A percentile compares a stretch with the other conserved stretches of the same genome.
These are phyloP conservation scores for Coemansia sp. DNA, from an alignment of 192 early-diverging fungal genomes.

Conservation along the genomic window DNA sequence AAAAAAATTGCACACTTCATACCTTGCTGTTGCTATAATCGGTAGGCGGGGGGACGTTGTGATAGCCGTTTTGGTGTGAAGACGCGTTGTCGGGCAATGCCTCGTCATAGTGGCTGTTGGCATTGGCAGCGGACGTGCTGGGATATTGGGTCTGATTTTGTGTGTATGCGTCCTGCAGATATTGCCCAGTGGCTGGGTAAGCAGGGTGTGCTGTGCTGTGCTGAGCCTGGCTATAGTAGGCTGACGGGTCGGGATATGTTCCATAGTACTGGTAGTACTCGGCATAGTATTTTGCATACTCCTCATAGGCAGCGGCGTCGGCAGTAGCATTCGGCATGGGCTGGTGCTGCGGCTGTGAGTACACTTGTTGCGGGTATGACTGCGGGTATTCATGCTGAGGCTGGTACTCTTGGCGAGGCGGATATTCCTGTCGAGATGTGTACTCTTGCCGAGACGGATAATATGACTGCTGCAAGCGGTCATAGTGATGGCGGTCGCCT, in stretches of 20 bases:
- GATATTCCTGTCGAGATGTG: not conserved
- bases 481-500: slow-evolving; percentile 7
- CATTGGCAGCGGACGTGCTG: not conserved
- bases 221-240: slow-evolving; percentile 33
- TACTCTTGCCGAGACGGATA: slow-evolving; percentile 7
- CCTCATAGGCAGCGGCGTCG: slow-evolving; percentile 25
- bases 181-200: not conserved
- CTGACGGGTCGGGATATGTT: slow-evolving; percentile 44
- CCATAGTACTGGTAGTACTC: slow-evolving; percentile 58
- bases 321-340: slow-evolving; percentile 10
- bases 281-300: slow-evolving; percentile 44
- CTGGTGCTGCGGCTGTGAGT: slow-evolving; percentile 13
- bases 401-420: slow-evolving; percentile 13
- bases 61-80: slow-evolving; percentile 26
- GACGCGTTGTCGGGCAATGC: not conserved
- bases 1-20: slow-evolving; percentile 10
- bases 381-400: slow-evolving; percentile 12
- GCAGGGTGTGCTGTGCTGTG: slow-evolving; percentile 3
- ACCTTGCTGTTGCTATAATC: slow-evolving; percentile 40
- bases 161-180: not conserved
- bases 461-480: slow-evolving; percentile 22
- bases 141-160: not conserved
- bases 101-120: slow-evolving; percentile 2
- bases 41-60: slow-evolving; percentile 50
- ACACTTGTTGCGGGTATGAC: slow-evolving; percentile 16